Evolutionary conservation across 805 yeast species (phyloP).

Genomic region (Candida hungchunana): DNA sequence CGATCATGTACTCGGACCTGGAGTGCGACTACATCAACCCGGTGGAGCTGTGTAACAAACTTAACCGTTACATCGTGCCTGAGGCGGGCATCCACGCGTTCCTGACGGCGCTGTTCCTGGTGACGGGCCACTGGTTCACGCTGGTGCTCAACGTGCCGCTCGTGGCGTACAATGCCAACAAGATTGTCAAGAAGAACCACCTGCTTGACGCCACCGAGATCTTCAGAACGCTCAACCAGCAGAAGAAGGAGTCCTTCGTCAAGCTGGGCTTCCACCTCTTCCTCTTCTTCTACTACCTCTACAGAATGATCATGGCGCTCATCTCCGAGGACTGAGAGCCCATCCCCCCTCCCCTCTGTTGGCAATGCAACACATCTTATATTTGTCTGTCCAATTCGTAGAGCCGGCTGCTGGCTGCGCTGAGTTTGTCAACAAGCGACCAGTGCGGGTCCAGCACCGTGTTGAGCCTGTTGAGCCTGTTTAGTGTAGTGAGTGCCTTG

Average conservation of each 20-base stretch:
- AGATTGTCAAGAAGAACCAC: slow-evolving; percentile 74
- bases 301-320: slow-evolving; percentile 92
- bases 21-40: slow-evolving; percentile 97
- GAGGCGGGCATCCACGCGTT: slow-evolving; percentile 83
- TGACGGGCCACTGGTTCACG: slow-evolving; percentile 91
- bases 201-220: slow-evolving; percentile 95
- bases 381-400: slow-evolving; percentile 5
- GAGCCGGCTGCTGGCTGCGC: slow-evolving; percentile 12
- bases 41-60: slow-evolving; percentile 88
- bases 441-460: slow-evolving; percentile 25
- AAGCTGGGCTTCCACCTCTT: slow-evolving; percentile 88
- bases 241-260: slow-evolving; percentile 86
- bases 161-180: slow-evolving; percentile 77
- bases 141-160: slow-evolving; percentile 81
- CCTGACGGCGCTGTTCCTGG: slow-evolving; percentile 62
- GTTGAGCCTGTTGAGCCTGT: slow-evolving; percentile 28
- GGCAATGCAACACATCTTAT: not conserved
- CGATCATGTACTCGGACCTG: slow-evolving; percentile 91
- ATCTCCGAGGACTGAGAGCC: slow-evolving; percentile 38
- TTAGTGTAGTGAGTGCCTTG: slow-evolving; percentile 4
- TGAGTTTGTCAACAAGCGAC: slow-evolving; percentile 18
- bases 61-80: slow-evolving; percentile 84
- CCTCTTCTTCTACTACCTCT: slow-evolving; percentile 92
- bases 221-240: slow-evolving; percentile 87
- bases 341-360: not conserved